A percentile compares a stretch with the other conserved stretches of the same genome.
Conservation (phyloP, 2,329 filamentous ascomycete genomes). For the Aquanectria penicillioides region DNA sequence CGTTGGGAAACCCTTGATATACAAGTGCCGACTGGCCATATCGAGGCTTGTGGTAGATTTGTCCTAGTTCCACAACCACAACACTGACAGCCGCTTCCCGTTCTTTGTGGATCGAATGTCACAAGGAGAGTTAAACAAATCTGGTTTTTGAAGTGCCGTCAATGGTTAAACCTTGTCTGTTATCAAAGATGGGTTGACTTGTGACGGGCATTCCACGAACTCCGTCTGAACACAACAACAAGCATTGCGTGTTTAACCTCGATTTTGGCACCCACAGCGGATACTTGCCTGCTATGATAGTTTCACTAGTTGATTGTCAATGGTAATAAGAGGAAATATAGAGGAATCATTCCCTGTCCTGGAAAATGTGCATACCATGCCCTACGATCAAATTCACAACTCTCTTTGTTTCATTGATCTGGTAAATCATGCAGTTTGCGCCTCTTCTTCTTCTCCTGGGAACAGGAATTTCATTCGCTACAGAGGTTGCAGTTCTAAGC, state of each 20-base stretch:
- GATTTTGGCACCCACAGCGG: no score
- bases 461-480: slow-evolving; percentile 6
- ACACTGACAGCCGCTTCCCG: slow-evolving; percentile 29
- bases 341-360: neutral
- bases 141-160: neutral
- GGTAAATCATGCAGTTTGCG: slow-evolving; percentile 33
- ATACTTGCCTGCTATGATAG: no score
- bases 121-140: slow-evolving; percentile 14
- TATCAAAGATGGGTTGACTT: neutral
- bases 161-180: slow-evolving; percentile 5
- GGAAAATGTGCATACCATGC: neutral
- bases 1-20: slow-evolving; percentile 13
- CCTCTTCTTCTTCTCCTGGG: slow-evolving; percentile 26
- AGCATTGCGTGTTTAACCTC: neutral
- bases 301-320: no score
- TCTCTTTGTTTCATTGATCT: no score
- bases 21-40: slow-evolving; percentile 27
- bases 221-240: neutral
- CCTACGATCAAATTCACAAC: slow-evolving; percentile 12
- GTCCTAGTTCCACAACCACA: slow-evolving; percentile 27
- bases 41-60: slow-evolving; percentile 3
- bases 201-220: neutral
- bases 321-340: slow-evolving; percentile 5
- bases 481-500: neutral
- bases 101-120: slow-evolving; percentile 16